Evolutionary conservation across 805 yeast species (phyloP).

Genomic region (Komagataella pastoris): DNA sequence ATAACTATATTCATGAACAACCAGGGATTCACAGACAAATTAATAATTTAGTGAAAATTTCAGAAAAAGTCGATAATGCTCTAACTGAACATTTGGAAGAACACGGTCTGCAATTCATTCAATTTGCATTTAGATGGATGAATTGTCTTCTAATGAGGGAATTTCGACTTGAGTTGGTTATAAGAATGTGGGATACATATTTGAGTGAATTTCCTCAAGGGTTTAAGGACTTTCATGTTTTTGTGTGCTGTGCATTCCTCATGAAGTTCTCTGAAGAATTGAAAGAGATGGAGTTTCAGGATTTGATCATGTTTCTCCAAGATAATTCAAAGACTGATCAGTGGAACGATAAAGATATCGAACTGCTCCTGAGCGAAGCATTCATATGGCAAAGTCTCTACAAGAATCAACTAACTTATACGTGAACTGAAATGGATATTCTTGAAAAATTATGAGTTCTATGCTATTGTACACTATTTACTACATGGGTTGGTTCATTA

Average conservation of each 20-base stretch:
- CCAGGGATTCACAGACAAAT: conserved; percentile 95
- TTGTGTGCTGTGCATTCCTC: conserved; percentile 94
- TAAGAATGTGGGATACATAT: conserved; percentile 98
- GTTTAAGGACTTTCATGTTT: conserved; percentile 85
- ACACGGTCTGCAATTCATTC: conserved; percentile 89
- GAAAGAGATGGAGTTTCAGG: conserved; percentile 85
- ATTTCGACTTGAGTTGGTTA: conserved; percentile 58
- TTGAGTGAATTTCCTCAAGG: conserved; percentile 63
- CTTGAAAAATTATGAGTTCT: not conserved
- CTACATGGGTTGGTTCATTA: not conserved
- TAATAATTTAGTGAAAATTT: conserved; percentile 60
- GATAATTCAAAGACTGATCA: conserved; percentile 64
- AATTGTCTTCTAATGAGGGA: conserved; percentile 95
- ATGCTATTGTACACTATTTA: not conserved
- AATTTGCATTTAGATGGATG: conserved; percentile 97
- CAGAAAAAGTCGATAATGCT: conserved; percentile 65
- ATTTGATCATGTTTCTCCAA: conserved; percentile 81
- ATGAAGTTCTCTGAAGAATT: conserved; percentile 75
- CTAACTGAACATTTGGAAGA: conserved; percentile 60
- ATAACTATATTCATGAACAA: conserved; percentile 94
- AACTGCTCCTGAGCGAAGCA: conserved; percentile 87
- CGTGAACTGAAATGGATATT: not conserved
- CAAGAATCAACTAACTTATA: conserved; percentile 44
- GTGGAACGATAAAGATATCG: conserved; percentile 87
- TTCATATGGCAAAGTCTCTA: conserved; percentile 92